Percentiles rank a stretch among this genome's conserved stretches.
These are phyloP conservation scores for Globisporangium irregulare DNA, from an alignment of 352 stramenopile genomes.

Conservation along the genomic window DNA sequence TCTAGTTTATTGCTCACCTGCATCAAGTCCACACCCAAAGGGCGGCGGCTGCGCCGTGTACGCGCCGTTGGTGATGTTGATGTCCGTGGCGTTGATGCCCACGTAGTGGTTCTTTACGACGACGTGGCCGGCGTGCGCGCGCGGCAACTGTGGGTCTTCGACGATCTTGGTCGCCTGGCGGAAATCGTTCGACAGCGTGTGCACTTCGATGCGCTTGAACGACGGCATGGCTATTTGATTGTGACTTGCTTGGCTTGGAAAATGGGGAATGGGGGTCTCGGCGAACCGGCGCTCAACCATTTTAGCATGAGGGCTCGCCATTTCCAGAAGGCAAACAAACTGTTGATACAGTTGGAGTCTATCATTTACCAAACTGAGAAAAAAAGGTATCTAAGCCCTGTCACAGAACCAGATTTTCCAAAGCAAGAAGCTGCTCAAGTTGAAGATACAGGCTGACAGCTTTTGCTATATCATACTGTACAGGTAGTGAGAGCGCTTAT, in stretches of 20 bases:
- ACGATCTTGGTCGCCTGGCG: constrained; percentile 32
- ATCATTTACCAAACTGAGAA: no score
- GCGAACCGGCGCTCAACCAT: not conserved
- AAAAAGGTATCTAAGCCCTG: no score
- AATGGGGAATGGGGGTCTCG: not conserved
- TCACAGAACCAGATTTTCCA: no score
- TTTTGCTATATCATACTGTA: no score
- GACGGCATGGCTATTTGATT: constrained; percentile 20
- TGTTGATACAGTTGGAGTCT: no score
- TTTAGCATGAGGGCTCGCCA: no score
- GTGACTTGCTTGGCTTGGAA: not conserved
- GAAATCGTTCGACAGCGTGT: constrained; percentile 40
- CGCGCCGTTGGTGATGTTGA: constrained; percentile 53
- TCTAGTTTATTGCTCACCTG: no score
- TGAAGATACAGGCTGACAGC: no score
- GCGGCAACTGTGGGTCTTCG: constrained; percentile 24
- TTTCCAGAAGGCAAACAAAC: no score
- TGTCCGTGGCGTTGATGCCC: constrained; percentile 57
- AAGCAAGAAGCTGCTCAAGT: no score
- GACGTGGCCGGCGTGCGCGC: constrained; percentile 22
- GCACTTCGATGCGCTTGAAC: constrained; percentile 36
- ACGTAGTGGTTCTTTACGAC: constrained; percentile 53
- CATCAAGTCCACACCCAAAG: constrained; percentile 36
- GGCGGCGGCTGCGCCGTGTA: constrained; percentile 36
- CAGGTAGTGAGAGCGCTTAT: no score